Evolutionary conservation across 2,329 filamentous ascomycete species (phyloP), one percentile per base, ranked within the genome.

Genomic region (Didymosphaeria variabile): DNA sequence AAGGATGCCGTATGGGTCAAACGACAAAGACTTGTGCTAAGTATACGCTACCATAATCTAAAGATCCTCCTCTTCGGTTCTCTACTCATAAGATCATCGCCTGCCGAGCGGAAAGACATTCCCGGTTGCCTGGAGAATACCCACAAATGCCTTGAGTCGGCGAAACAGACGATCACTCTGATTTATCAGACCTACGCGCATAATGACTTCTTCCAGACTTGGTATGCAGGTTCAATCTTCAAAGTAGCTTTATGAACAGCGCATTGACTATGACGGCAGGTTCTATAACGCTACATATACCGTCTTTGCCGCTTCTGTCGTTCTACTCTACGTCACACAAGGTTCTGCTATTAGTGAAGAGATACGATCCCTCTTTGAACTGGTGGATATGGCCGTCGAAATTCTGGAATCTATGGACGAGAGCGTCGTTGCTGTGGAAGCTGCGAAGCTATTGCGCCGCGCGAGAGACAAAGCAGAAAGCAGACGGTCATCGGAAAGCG

Each of bases 211-310:
- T 81, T 81, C 67, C 77, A 78, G 45, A 80, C 78, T 60, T 81
- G 79, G 79, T 80, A 67, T 13, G 67, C 26, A 29, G 26, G 5
- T 7, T 61, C 19, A 2, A n/a, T n/a, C n/a, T n/a, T 52, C 5
- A 21, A n/a, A n/a, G n/a, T 38, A 36, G 10, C 49, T 34, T 19
- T 52, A n/a, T 34, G n/a, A 52, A 17, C 49, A 52, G 15, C 2
- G n/a, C 19, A 52, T 36, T 52, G 29, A 52, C 10, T 34, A 34
- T 19, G 7, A 15, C 1, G 10, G 5, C 46, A 80, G 78, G 78
- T 80, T 78, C 75, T 81, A 81, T 56, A 81, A 81, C 60, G 75
- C 77, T 45, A 80, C 79, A 0, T 81, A 80, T 49, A 72, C 80
- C 4, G 77, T 79, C 66, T 79, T 79, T 55, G 79, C 78, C 36